A percentile compares a stretch with the other conserved stretches of the same genome.
Evolutionary conservation across 148 eudicot species (phyloP).

Genomic region (Arbutus unedo): DNA sequence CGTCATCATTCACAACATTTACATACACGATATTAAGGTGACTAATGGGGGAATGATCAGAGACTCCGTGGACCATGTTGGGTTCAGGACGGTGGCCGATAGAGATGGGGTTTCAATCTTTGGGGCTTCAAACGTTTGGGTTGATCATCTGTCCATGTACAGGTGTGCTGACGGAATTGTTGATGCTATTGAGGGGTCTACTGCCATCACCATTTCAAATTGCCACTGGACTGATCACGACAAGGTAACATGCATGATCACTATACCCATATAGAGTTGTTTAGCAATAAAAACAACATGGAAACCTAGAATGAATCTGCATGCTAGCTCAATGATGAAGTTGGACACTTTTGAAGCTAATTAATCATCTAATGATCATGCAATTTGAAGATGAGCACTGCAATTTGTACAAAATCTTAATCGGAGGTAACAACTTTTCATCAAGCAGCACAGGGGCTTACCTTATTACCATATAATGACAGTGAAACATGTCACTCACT

Average conservation of each 20-base stretch:
- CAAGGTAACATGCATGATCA: slow-evolving; percentile 16
- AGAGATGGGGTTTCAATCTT: slow-evolving; percentile 50
- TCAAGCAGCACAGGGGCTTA: too few species aligned
- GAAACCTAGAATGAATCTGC: too few species aligned
- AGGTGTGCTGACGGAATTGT: slow-evolving; percentile 44
- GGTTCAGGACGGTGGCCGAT: slow-evolving; percentile 32
- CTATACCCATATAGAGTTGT: not conserved
- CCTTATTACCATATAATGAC: too few species aligned
- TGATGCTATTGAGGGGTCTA: slow-evolving; percentile 47
- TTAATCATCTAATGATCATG: too few species aligned
- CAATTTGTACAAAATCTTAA: too few species aligned
- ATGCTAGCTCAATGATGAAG: too few species aligned
- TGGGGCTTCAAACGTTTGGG: slow-evolving; percentile 40
- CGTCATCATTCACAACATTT: slow-evolving; percentile 53
- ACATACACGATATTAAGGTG: slow-evolving; percentile 41
- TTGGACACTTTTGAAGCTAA: too few species aligned
- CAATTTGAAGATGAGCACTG: too few species aligned
- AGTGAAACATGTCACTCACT: too few species aligned
- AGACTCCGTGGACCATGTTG: slow-evolving; percentile 37
- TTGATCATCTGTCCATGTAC: slow-evolving; percentile 40
- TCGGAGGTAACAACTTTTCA: too few species aligned
- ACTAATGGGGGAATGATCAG: slow-evolving; percentile 35
- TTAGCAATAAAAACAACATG: not conserved
- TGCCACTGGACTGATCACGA: slow-evolving; percentile 41
- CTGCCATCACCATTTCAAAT: slow-evolving; percentile 44